Evolutionary conservation across 768 basidiomycete genomes (phyloP).

Genomic region (Leccinum barrowsii): DNA sequence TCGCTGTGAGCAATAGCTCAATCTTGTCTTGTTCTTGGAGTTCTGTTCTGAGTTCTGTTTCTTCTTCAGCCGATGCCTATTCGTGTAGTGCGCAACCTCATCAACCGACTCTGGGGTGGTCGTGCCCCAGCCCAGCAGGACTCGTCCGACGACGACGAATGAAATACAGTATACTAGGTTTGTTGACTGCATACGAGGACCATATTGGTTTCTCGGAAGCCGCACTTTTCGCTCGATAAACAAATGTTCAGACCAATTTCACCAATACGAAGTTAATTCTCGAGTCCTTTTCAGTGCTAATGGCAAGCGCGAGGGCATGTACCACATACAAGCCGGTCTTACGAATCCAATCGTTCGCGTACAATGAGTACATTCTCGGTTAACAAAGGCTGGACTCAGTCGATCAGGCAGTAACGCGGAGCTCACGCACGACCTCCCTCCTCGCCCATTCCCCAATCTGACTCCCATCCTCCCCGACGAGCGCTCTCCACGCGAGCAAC

Average conservation of each 20-base stretch:
- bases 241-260: neutral
- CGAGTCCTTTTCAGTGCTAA: neutral
- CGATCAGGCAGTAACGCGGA: conserved; percentile 1
- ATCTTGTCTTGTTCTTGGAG: neutral
- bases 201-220: neutral
- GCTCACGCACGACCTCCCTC: conserved; percentile 9
- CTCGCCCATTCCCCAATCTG: conserved; percentile 48
- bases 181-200: neutral
- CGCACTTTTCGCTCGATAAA: neutral
- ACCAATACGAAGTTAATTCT: neutral
- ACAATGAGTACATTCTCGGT: neutral
- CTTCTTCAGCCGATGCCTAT: conserved; percentile 53
- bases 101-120: conserved; percentile 50
- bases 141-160: conserved; percentile 20
- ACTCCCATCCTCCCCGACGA: neutral
- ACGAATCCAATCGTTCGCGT: neutral
- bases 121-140: conserved; percentile 17
- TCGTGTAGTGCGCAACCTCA: conserved; percentile 53
- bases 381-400: neutral
- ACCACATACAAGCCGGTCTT: neutral
- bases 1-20: conserved; percentile 39
- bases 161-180: neutral
- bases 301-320: neutral
- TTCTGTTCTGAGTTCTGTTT: neutral
- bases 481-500: neutral